Base-by-base conservation (phyloP, 257 asterid species). In the Gentiana macrophylla region DNA sequence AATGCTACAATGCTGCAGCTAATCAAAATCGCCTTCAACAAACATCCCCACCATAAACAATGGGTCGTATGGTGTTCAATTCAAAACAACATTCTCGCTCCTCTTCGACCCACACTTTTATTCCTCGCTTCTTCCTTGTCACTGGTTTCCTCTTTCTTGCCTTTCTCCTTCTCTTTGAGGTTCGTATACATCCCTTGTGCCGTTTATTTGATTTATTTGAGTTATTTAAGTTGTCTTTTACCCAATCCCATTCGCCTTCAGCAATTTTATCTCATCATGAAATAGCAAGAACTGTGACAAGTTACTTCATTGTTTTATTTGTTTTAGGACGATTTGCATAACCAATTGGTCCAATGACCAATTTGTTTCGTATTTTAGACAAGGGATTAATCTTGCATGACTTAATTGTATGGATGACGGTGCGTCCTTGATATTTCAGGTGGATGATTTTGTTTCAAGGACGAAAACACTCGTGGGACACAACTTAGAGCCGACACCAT, bases 401-500 rank as follows among this genome's bases (percentile, higher is more conserved):
- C 3, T 12, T 35, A 5, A 0, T 54, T 49, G 50, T 10, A 3
- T 55, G n/a, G 54, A 24, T 37, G 13, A 35, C n/a, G 32, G 3
- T 52, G 11, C 12, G 3, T 7, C 6, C 35, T 52, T 24, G 41
- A 12, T 35, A 32, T 48, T 49, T 24, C 75, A 84, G 94, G 82
- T 78, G 38, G 72, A 77, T 57, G 74, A 53, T 57, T 72, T 79
- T 4, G 67, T 62, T 13, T 73, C 88, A 2, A 74, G 53, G 37
- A 82, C 78, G 38, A 84, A 78, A 70, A 84, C 94, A 15, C 66
- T 84, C 24, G 75, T 49, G 3, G 94, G 94, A 5, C 94, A 82
- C 82, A 84, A 84, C 62, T 70, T 84, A 55, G 84, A 82, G 12
- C 88, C 91, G 38, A 84, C 94, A 3, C 94, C 91, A 6, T 82